phyloP scores from a whole-genome alignment of 2,329 filamentous ascomycete genomes.

The Arthrinium phaeospermum region DNA sequence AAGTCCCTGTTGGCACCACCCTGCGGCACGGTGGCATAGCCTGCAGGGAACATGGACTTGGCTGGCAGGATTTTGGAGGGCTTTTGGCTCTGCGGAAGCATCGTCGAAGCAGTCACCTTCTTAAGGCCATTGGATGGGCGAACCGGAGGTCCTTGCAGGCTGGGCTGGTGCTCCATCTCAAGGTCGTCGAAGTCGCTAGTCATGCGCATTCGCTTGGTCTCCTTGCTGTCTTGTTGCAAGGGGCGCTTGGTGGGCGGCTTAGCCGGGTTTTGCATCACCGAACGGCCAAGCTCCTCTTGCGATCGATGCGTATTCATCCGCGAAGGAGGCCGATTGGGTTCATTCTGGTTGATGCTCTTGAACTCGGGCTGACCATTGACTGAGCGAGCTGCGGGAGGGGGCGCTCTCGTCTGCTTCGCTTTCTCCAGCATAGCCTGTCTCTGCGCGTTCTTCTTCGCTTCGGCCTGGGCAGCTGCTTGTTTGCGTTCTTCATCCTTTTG shows the following conservation, averaged over 20 bases:
- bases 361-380: slow-evolving; percentile 57
- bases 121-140: slow-evolving; percentile 74
- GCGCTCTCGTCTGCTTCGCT: slow-evolving; percentile 68
- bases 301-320: slow-evolving; percentile 56
- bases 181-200: slow-evolving; percentile 72
- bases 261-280: slow-evolving; percentile 59
- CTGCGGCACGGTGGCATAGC: slow-evolving; percentile 65
- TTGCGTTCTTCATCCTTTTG: slow-evolving; percentile 67
- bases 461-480: slow-evolving; percentile 56
- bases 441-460: slow-evolving; percentile 70
- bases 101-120: slow-evolving; percentile 61
- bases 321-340: slow-evolving; percentile 60
- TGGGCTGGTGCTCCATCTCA: slow-evolving; percentile 63
- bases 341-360: slow-evolving; percentile 40
- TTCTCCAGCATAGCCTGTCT: slow-evolving; percentile 68
- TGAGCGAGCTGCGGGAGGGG: slow-evolving; percentile 62
- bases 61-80: slow-evolving; percentile 51
- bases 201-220: slow-evolving; percentile 81
- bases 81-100: slow-evolving; percentile 21
- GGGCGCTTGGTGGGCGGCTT: slow-evolving; percentile 79
- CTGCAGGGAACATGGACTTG: slow-evolving; percentile 65
- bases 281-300: slow-evolving; percentile 65
- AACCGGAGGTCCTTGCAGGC: slow-evolving; percentile 82
- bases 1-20: slow-evolving; percentile 59
- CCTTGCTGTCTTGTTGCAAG: slow-evolving; percentile 70